Percentiles rank a stretch among this genome's conserved stretches.
These are phyloP conservation scores for Rutstroemia sydowiana DNA, from an alignment of 2,329 filamentous ascomycete species.

Conservation along the genomic window DNA sequence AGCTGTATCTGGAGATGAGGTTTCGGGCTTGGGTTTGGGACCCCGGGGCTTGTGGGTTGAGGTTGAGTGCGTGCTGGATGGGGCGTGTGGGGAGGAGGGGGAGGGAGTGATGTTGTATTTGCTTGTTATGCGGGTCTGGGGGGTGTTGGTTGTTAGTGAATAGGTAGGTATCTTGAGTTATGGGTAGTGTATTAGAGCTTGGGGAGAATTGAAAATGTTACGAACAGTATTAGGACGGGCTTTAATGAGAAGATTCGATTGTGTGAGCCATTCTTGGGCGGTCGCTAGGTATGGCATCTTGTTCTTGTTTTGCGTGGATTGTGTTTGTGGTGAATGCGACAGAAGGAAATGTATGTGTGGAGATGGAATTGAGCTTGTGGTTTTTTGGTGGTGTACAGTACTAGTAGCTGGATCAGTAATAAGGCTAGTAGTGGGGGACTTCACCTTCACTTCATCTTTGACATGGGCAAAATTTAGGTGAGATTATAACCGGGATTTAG, in stretches of 20 bases:
- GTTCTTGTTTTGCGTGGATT: slow-evolving; percentile 31
- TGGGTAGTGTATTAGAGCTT: neutral
- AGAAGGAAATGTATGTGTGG: neutral
- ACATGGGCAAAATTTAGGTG: too few relatives aligned
- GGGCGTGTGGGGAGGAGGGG: slow-evolving; percentile 27
- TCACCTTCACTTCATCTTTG: too few relatives aligned
- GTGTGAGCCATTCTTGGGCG: slow-evolving; percentile 84
- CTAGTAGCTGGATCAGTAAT: too few relatives aligned
- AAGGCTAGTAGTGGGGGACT: too few relatives aligned
- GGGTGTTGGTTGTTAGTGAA: slow-evolving; percentile 7
- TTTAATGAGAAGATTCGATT: slow-evolving; percentile 78
- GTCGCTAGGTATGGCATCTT: slow-evolving; percentile 73
- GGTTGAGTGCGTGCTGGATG: slow-evolving; percentile 9
- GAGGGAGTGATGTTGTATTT: slow-evolving; percentile 68
- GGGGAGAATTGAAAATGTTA: slow-evolving; percentile 15
- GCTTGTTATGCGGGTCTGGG: slow-evolving; percentile 81
- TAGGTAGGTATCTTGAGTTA: neutral
- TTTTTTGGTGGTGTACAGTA: neutral
- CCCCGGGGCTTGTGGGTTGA: slow-evolving; percentile 20
- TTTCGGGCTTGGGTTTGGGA: slow-evolving; percentile 25
- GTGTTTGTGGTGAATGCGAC: neutral
- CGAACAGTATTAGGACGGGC: slow-evolving; percentile 78
- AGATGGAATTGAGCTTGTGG: neutral
- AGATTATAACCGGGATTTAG: neutral
- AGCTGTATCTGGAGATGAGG: slow-evolving; percentile 25